These are phyloP conservation scores for Paratinospora sagittata DNA, from an alignment of 164 flowering plant genomes.

Conservation along the genomic window DNA sequence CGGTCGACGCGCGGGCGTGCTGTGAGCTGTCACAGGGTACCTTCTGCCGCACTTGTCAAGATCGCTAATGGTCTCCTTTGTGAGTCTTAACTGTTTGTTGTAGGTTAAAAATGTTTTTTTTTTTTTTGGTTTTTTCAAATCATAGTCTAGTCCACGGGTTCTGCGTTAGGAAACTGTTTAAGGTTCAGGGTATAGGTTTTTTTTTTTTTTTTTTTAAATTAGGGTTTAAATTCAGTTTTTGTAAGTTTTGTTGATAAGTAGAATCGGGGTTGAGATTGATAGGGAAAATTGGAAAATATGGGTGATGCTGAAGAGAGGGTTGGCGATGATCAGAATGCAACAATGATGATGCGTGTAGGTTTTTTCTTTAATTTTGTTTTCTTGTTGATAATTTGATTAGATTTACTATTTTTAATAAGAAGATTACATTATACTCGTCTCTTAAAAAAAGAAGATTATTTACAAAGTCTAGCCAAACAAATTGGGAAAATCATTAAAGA, in stretches of 20 bases:
- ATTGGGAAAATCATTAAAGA: too few species aligned
- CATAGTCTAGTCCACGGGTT: background rate
- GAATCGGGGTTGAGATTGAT: constrained; percentile 41
- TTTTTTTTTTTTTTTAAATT: background rate
- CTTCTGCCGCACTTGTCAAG: constrained; percentile 92
- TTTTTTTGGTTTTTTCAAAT: background rate
- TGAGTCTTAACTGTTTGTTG: constrained; percentile 53
- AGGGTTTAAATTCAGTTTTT: constrained; percentile 4
- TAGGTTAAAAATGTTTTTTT: constrained; percentile 21
- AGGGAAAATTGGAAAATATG: constrained; percentile 51
- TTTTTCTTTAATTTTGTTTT: constrained; percentile 9
- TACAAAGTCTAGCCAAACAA: too few species aligned
- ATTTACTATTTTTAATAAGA: background rate
- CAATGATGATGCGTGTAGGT: constrained; percentile 38
- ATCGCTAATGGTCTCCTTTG: constrained; percentile 87
- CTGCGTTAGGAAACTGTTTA: too few species aligned
- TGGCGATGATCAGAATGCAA: constrained; percentile 29
- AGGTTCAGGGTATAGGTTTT: too few species aligned
- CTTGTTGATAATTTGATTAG: background rate
- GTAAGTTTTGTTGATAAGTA: constrained; percentile 27
- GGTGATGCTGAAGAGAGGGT: constrained; percentile 33
- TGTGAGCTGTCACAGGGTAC: constrained; percentile 95
- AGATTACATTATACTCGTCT: background rate
- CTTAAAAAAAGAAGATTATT: background rate
- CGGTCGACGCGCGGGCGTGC: constrained; percentile 56